Evolutionary conservation across 2,329 filamentous ascomycete genomes (phyloP).

Genomic region (Verticillium nubilum): DNA sequence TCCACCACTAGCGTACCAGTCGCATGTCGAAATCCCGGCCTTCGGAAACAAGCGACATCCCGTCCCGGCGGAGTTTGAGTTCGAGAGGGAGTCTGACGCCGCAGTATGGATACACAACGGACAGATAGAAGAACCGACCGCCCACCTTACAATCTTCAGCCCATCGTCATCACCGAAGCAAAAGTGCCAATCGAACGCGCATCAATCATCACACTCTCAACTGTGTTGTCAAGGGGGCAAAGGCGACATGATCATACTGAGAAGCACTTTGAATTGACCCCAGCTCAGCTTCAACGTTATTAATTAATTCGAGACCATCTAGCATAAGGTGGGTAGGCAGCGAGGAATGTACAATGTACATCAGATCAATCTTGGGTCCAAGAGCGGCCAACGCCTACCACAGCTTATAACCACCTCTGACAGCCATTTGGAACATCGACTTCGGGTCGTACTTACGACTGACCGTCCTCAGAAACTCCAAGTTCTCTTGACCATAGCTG

Average conservation of each 20-base stretch:
- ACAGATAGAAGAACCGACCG: background rate
- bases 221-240: too few relatives aligned
- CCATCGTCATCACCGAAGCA: too few relatives aligned
- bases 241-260: too few relatives aligned
- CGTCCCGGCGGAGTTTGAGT: background rate
- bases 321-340: too few relatives aligned
- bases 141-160: background rate
- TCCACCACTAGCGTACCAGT: background rate
- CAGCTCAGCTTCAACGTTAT: too few relatives aligned
- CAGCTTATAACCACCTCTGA: slow-evolving; percentile 11
- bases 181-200: too few relatives aligned
- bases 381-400: background rate
- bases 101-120: too few relatives aligned
- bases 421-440: slow-evolving; percentile 22
- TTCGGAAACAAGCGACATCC: background rate
- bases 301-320: background rate
- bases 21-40: background rate
- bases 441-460: slow-evolving; percentile 25
- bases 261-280: too few relatives aligned
- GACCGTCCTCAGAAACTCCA: slow-evolving; percentile 19
- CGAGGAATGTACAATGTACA: too few relatives aligned
- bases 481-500: slow-evolving; percentile 25
- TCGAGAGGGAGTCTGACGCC: too few relatives aligned
- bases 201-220: too few relatives aligned
- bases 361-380: too few relatives aligned